Percentiles rank a stretch among this genome's conserved stretches.
phyloP scores from a whole-genome alignment of 345 rosid genomes.

The Hypericum perforatum region DNA sequence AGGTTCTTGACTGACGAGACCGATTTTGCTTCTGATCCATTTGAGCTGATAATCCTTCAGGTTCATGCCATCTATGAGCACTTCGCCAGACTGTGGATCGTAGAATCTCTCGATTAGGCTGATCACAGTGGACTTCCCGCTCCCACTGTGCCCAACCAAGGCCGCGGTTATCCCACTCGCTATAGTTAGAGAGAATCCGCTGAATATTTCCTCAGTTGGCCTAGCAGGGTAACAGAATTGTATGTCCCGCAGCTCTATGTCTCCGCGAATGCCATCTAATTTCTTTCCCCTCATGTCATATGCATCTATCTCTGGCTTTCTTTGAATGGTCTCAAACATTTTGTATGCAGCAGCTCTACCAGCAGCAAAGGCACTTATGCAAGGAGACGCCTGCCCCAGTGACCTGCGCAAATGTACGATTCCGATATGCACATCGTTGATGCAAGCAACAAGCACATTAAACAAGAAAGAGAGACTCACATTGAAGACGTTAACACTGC shows the following conservation, averaged over 20 bases:
- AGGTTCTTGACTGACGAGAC: slow-evolving; percentile 45
- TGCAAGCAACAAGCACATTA: neutral
- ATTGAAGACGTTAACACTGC: slow-evolving; percentile 56
- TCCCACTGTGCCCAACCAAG: slow-evolving; percentile 41
- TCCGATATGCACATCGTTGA: neutral
- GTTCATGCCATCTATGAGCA: slow-evolving; percentile 31
- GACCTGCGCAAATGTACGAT: slow-evolving; percentile 17
- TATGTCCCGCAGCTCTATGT: slow-evolving; percentile 29
- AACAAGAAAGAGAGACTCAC: slow-evolving; percentile 27
- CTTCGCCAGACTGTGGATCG: slow-evolving; percentile 35
- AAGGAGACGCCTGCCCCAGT: slow-evolving; percentile 37
- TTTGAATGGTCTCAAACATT: slow-evolving; percentile 32
- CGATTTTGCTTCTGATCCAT: slow-evolving; percentile 37
- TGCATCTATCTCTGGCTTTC: slow-evolving; percentile 32
- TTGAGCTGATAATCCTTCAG: slow-evolving; percentile 29
- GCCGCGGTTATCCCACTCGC: slow-evolving; percentile 31
- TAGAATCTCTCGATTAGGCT: slow-evolving; percentile 39
- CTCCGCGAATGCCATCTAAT: slow-evolving; percentile 26
- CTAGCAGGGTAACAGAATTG: slow-evolving; percentile 39
- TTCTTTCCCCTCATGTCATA: slow-evolving; percentile 16
- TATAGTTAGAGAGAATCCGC: slow-evolving; percentile 30
- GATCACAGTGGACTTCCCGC: slow-evolving; percentile 39
- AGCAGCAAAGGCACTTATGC: slow-evolving; percentile 29
- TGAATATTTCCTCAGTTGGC: slow-evolving; percentile 26
- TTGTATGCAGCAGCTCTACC: slow-evolving; percentile 40